These are phyloP conservation scores for Trypanosoma melophagium DNA, from an alignment of 208 protist genomes.

Conservation along the genomic window DNA sequence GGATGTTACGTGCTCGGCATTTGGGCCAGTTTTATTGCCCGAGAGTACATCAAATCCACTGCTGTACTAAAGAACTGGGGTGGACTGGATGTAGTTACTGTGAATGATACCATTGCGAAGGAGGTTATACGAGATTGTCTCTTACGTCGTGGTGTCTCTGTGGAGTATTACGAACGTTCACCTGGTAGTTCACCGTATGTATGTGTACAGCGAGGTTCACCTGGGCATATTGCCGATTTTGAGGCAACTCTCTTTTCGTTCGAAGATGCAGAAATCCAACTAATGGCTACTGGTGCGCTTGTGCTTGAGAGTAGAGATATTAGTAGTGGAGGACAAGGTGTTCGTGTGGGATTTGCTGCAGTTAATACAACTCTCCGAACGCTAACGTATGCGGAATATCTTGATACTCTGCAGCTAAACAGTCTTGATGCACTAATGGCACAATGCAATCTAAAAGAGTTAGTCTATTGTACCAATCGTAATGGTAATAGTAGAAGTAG, in stretches of 20 bases:
- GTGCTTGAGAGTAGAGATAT: conserved; percentile 31
- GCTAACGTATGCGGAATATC: conserved; percentile 74
- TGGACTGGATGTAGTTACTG: conserved; percentile 56
- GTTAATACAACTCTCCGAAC: conserved; percentile 87
- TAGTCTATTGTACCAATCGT: conserved; percentile 36
- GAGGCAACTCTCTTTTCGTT: conserved; percentile 87
- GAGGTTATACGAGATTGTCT: conserved; percentile 88
- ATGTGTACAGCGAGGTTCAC: conserved; percentile 84
- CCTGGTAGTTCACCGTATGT: conserved; percentile 44
- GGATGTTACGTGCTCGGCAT: conserved; percentile 80
- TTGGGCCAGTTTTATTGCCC: conserved; percentile 74
- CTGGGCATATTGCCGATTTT: conserved; percentile 88
- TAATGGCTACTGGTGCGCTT: conserved; percentile 68
- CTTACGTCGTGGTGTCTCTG: conserved; percentile 66
- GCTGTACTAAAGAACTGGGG: conserved; percentile 80
- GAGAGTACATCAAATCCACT: conserved; percentile 87
- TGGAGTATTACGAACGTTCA: conserved; percentile 78
- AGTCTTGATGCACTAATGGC: conserved; percentile 76
- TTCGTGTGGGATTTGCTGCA: conserved; percentile 68
- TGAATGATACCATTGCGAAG: conserved; percentile 83
- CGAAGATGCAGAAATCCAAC: conserved; percentile 86
- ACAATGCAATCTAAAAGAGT: conserved; percentile 86
- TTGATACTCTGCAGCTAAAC: conserved; percentile 68
- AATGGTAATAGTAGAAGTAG: conserved; percentile 4
- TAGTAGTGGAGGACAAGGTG: conserved; percentile 22